Evolutionary conservation across 768 basidiomycete genomes (phyloP), one percentile per base, ranked within the genome.

Genomic region (Brasilioporus rufonigricans): DNA sequence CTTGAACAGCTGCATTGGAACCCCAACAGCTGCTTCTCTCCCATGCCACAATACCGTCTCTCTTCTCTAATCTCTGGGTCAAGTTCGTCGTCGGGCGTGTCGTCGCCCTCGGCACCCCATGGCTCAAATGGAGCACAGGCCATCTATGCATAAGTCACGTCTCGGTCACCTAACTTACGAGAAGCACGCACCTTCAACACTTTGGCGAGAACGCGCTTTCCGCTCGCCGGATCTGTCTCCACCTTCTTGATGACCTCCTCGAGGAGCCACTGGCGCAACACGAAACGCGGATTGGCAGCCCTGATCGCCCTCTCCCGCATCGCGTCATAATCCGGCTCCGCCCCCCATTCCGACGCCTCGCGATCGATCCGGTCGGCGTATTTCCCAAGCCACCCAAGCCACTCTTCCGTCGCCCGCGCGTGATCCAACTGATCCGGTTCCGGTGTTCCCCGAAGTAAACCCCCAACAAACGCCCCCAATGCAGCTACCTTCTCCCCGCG

Each of bases 1-100:
- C 91, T 93, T 21, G 92, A 94, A 66, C 93, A 95, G 61, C 91
- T 93, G 69, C 93, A 97, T 69, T 95, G 93, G 73, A 95, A 94
- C 1, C 93, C 93, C 33, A 95, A 72, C 81, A 93, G 78, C 58
- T 72, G 79, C 68, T 75, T 82, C 41, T 84, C 85, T 9, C 93
- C 93, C 49, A 93, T 73, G 13, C 86, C 83, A 69, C 93, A 97
- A 59, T 83, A 83, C 57, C 87, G 76, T 53, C 83, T 75, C 66
- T 93, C 92, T 60, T 92, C 87, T 65, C 46, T 47, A 1, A 27
- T 33, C 52, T 53, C 87, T 5, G 76, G 74, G 57, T 75, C 77
- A 18, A 91, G 65, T 46, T 78, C 75, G 4, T 69, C 69, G 18
- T 82, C 80, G 0, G 73, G 59, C 29, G 57, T 63, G 3, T 75